Base-by-base conservation (phyloP, 768 basidiomycete species). In the Macrolepiota albuminosa region DNA sequence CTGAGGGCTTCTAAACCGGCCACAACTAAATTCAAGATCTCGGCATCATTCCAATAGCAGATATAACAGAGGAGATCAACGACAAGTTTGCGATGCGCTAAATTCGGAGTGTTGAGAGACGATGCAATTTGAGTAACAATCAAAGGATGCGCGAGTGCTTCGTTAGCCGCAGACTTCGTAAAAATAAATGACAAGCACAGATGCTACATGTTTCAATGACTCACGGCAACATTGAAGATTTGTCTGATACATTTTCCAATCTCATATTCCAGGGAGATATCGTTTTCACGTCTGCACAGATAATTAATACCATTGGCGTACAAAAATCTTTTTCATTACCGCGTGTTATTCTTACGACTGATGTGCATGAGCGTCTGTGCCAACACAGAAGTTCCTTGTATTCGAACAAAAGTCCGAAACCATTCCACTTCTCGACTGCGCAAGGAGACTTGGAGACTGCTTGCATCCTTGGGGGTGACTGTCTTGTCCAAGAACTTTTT, bases 401-500 rank as follows among this genome's bases (percentile, higher is more conserved):
- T 78, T 47, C 76, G 71, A 57, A 95, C 77, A 68, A 95, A 95
- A 50, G 81, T 78, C 48, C 81, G 80, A 67, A 93, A 87, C 93
- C 93, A 95, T 59, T 91, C 84, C 56, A 95, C 73, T 69, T 93
- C 88, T 66, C 88, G 86, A 52, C 91, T 91, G 56, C 95, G 81
- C 64, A 94, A 69, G 6, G 82, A 97, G 33, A 88, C 89, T 66
- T 80, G 80, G 49, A 98, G 76, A 58, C 89, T 85, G 24, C 81
- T 78, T 10, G 91, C 90, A 63, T 94, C 87, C 72, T 92, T 91
- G 45, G 85, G 74, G 1, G 88, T 94, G 53, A 97, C 86, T 2
- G 89, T 89, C 60, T 85, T 85, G 68, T 95, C 90, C 68, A 98
- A 78, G 70, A 97, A 93, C 72, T 88, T 93, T 72, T 87, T 84